A percentile compares a stretch with the other conserved stretches of the same genome.
Evolutionary conservation across 305 asterid species (phyloP).

Genomic region (Lippia alba): DNA sequence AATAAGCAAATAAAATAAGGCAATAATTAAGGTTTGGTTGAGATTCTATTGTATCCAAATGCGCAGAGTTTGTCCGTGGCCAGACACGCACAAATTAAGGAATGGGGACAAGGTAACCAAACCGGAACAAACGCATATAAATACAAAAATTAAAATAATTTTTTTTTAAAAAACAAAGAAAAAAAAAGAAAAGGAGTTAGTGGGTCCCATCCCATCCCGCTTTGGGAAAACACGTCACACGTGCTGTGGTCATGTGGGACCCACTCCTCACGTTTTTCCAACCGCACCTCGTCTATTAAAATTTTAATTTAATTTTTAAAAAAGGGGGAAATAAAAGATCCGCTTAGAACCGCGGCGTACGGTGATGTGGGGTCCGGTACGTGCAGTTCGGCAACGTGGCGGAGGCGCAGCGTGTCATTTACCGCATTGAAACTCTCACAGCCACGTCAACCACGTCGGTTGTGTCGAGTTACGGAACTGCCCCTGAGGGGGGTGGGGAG

Average conservation of each 20-base stretch:
- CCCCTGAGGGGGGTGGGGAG: not conserved
- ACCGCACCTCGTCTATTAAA: slow-evolving; percentile 15
- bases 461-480: not conserved
- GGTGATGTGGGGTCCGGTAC: slow-evolving; percentile 50
- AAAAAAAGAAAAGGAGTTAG: not conserved
- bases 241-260: slow-evolving; percentile 47
- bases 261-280: slow-evolving; percentile 44
- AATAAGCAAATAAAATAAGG: too few relatives aligned
- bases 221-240: slow-evolving; percentile 45
- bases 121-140: slow-evolving; percentile 43
- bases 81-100: slow-evolving; percentile 36
- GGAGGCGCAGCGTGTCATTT: slow-evolving; percentile 42
- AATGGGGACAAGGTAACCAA: slow-evolving; percentile 63
- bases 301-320: too few relatives aligned
- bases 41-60: slow-evolving; percentile 3
- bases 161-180: not conserved
- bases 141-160: not conserved
- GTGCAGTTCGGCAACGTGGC: slow-evolving; percentile 41
- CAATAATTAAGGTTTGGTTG: too few relatives aligned
- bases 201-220: not conserved
- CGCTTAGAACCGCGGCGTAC: slow-evolving; percentile 34
- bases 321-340: not conserved
- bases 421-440: slow-evolving; percentile 35
- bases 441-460: slow-evolving; percentile 44
- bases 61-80: slow-evolving; percentile 2